Base-by-base conservation (phyloP, 306 rosid species). In the Mimosa bimucronata region DNA sequence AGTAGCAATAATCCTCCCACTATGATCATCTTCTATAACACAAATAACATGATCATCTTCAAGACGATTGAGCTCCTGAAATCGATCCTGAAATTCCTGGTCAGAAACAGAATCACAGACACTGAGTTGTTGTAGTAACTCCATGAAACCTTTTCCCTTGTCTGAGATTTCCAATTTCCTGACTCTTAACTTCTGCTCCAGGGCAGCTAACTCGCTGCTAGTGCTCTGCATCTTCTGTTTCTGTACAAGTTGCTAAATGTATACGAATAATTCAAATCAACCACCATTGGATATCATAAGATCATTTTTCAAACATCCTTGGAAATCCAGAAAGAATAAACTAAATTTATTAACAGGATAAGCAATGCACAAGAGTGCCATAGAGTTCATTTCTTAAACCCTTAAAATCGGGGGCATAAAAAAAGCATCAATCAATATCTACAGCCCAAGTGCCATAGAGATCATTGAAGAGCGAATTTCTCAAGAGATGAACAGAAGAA, bases 71-170 rank as follows among this genome's bases (percentile, higher is more conserved):
- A 91, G 77, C 78, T 91, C 98, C 11, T 3, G 76, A 80, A 90
- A 94, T 25, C 93, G 83, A 53, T 87, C 88, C 82, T 88, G 88
- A n/a, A 94, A 92, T 19, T 90, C 88, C 69, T 87, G 72, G 50
- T 92, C 88, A 7, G 93, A 82, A 8, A 92, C 91, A 26, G 88
- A 89, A 84, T 91, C 97, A 44, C 97, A 94, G 41, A 88, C 85
- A 37, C 87, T 92, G 2, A 92, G 90, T 48, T 94, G 98, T 60
- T 45, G 91, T 72, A 94, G 80, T 18, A 94, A 83, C 84, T 92
- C 88, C 19, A 88, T 81, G 77, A 92, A 94, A 12, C 97, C 97
- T 82, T 91, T 94, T 58, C 85, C 78, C 84, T 89, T 92, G 84
- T 94, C 98, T 0, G 89, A 84, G 53, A 89, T 78, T 85, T 89